Evolutionary conservation across 495 filamentous ascomycete species (phyloP).

Genomic region (Trichocladium antarcticum): DNA sequence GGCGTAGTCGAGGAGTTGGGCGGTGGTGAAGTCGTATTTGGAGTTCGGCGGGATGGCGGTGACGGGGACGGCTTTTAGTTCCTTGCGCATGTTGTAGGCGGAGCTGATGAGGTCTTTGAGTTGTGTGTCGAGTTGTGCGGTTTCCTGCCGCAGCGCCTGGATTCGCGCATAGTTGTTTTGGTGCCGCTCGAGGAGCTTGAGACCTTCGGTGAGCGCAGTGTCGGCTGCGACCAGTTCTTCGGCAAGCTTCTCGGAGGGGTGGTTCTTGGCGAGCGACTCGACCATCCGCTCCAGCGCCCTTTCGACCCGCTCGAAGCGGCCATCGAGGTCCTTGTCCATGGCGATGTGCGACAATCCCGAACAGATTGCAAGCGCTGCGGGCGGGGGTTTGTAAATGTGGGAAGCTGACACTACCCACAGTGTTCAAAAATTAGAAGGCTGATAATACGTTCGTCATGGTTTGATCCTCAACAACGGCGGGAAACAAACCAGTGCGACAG

Average conservation of each 20-base stretch:
- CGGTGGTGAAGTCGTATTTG: constrained; percentile 44
- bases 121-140: constrained; percentile 47
- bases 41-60: constrained; percentile 37
- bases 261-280: constrained; percentile 68
- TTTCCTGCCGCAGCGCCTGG: constrained; percentile 47
- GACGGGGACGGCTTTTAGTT: constrained; percentile 48
- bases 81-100: constrained; percentile 55
- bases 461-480: too few relatives aligned
- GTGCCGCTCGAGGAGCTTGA: constrained; percentile 55
- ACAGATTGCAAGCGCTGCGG: too few relatives aligned
- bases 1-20: constrained; percentile 60
- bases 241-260: constrained; percentile 53
- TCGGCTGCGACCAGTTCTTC: constrained; percentile 58
- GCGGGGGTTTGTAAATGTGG: too few relatives aligned
- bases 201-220: constrained; percentile 45
- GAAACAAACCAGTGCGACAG: too few relatives aligned
- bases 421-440: too few relatives aligned
- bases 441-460: background rate
- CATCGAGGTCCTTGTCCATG: constrained; percentile 51
- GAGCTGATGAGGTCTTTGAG: constrained; percentile 48
- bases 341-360: background rate
- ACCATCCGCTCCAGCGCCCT: constrained; percentile 53
- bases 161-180: constrained; percentile 57
- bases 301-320: constrained; percentile 57
- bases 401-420: too few relatives aligned